These are phyloP conservation scores for Mycena olivaceomarginata DNA, from an alignment of 768 basidiomycete genomes.

Conservation along the genomic window DNA sequence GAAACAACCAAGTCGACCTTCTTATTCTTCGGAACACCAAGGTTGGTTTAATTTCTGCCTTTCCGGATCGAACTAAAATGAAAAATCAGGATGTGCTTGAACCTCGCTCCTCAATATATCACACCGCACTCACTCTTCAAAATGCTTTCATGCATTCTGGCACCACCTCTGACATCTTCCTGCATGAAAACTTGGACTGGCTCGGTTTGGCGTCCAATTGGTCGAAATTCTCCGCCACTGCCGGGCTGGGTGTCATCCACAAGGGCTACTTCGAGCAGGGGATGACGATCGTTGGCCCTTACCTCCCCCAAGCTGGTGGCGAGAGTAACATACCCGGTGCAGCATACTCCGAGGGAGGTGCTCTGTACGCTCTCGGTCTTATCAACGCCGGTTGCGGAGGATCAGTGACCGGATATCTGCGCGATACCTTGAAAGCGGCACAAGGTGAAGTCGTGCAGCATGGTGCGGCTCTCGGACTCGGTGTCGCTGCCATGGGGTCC, in stretches of 20 bases:
- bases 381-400: constrained; percentile 95
- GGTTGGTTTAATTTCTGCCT: constrained; percentile 59
- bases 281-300: constrained; percentile 93
- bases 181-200: constrained; percentile 98
- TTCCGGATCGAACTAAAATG: background rate
- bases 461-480: constrained; percentile 97
- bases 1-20: constrained; percentile 95
- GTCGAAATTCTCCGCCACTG: constrained; percentile 99
- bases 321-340: constrained; percentile 87
- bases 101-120: constrained; percentile 96
- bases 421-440: constrained; percentile 84
- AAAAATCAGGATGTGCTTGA: constrained; percentile 87
- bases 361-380: constrained; percentile 95
- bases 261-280: constrained; percentile 97
- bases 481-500: constrained; percentile 96
- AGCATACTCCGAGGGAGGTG: constrained; percentile 96
- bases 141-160: constrained; percentile 99
- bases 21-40: constrained; percentile 95
- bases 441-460: constrained; percentile 95
- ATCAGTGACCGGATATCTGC: constrained; percentile 85
- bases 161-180: constrained; percentile 94
- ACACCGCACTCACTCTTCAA: constrained; percentile 96
- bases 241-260: constrained; percentile 97
- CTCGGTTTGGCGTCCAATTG: constrained; percentile 96
- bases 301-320: constrained; percentile 87